Conservation (phyloP, 1,284 basidiomycete species). For the Fomes fomentarius region DNA sequence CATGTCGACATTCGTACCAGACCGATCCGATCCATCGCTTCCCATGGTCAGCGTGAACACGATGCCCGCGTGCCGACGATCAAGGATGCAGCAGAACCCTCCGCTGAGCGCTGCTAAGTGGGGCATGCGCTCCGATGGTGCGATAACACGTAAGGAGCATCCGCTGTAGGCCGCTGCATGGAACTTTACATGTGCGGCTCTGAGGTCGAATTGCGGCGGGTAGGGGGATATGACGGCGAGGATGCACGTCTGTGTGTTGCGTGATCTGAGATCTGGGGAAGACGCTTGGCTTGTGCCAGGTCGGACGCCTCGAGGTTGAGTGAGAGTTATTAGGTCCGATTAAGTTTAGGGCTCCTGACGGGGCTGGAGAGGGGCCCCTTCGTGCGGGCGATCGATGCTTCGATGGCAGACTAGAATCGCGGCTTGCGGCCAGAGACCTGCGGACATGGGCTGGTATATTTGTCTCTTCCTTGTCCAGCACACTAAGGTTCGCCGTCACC, state of each 20-base stretch:
- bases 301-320: not conserved
- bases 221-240: not conserved
- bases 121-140: not conserved
- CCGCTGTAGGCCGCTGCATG: not conserved
- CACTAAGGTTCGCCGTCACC: too few relatives aligned
- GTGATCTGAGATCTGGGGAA: too few relatives aligned
- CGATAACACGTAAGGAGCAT: slow-evolving; percentile 1
- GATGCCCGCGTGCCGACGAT: not conserved
- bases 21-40: not conserved
- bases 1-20: not conserved
- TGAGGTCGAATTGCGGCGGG: not conserved
- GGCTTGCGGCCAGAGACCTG: not conserved
- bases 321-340: not conserved
- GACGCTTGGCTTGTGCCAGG: too few relatives aligned
- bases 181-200: not conserved
- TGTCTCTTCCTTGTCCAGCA: too few relatives aligned
- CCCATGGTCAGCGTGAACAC: not conserved
- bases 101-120: too few relatives aligned
- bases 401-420: not conserved
- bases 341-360: not conserved
- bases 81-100: not conserved
- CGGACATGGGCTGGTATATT: too few relatives aligned
- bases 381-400: not conserved
- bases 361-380: not conserved
- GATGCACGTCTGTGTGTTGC: too few relatives aligned